Conservation (phyloP, 148 eudicot species). For the Spergularia marina region DNA sequence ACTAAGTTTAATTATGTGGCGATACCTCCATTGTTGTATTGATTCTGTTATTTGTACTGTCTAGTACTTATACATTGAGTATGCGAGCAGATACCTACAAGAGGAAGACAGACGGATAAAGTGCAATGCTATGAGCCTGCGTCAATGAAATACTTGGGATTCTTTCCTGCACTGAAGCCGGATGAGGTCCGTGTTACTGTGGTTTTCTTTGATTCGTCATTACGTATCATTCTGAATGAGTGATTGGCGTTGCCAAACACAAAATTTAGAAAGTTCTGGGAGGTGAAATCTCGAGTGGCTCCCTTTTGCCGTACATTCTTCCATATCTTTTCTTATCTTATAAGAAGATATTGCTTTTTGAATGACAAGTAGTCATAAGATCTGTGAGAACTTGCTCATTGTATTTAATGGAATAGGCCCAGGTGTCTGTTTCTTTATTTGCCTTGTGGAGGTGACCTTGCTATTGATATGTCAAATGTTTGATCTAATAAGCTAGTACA, state of each 20-base stretch:
- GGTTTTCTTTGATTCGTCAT: neutral
- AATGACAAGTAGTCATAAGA: neutral
- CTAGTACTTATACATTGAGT: neutral
- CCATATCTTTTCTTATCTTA: neutral
- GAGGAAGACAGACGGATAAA: constrained; percentile 81
- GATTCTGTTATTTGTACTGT: neutral
- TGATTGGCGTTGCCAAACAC: neutral
- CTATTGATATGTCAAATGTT: neutral
- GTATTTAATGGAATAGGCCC: neutral
- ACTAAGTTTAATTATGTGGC: neutral
- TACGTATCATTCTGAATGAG: neutral
- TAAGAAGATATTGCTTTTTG: neutral
- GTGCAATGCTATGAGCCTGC: constrained; percentile 99
- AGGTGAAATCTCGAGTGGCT: constrained; percentile 10
- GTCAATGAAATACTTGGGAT: constrained; percentile 95
- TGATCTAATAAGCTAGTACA: neutral
- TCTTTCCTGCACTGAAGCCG: constrained; percentile 70
- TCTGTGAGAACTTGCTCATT: neutral
- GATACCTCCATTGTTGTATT: neutral
- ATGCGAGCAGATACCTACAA: constrained; percentile 76
- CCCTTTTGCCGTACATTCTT: neutral
- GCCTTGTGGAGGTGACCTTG: neutral
- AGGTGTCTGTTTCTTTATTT: neutral
- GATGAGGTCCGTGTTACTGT: constrained; percentile 62
- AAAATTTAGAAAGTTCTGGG: neutral